These are phyloP conservation scores for Penicillium simplicissimum DNA, from an alignment of 495 filamentous ascomycete genomes.

Conservation along the genomic window DNA sequence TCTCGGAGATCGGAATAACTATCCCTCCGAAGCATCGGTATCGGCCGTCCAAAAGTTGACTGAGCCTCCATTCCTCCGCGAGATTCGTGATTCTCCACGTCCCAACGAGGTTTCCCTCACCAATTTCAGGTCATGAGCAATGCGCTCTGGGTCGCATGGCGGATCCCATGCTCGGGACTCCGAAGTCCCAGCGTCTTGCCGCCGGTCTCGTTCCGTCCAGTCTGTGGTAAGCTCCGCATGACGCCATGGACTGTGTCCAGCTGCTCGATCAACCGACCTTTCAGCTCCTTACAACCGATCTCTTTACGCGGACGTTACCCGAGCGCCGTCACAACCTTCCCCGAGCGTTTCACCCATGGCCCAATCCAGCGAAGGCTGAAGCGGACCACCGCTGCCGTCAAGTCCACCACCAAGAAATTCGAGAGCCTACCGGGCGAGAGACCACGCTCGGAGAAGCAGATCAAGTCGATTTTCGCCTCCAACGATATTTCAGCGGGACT, in stretches of 20 bases:
- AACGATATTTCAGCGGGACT: slow-evolving; percentile 42
- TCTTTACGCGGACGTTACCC: not conserved
- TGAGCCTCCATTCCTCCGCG: slow-evolving; percentile 3
- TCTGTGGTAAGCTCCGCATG: slow-evolving; percentile 24
- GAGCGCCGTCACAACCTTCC: not conserved
- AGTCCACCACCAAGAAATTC: slow-evolving; percentile 12
- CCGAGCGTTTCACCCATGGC: not conserved
- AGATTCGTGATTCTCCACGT: not conserved
- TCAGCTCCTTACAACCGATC: slow-evolving; percentile 11
- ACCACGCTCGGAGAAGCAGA: slow-evolving; percentile 52
- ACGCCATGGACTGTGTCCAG: slow-evolving; percentile 23
- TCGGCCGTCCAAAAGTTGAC: slow-evolving; percentile 9
- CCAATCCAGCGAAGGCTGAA: slow-evolving; percentile 24
- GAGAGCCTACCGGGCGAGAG: slow-evolving; percentile 17
- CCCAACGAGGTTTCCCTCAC: slow-evolving; percentile 8
- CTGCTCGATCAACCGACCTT: slow-evolving; percentile 21
- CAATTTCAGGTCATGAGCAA: slow-evolving; percentile 48
- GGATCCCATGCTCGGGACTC: slow-evolving; percentile 45
- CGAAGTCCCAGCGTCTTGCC: slow-evolving; percentile 32
- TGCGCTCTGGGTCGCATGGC: slow-evolving; percentile 49
- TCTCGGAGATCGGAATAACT: slow-evolving; percentile 19
- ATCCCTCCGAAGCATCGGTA: slow-evolving; percentile 14
- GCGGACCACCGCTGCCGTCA: slow-evolving; percentile 21
- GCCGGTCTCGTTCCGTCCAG: slow-evolving; percentile 16
- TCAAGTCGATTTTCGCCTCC: slow-evolving; percentile 63